phyloP scores from a whole-genome alignment of 2,329 filamentous ascomycete genomes.

The Botrytis cinerea region DNA sequence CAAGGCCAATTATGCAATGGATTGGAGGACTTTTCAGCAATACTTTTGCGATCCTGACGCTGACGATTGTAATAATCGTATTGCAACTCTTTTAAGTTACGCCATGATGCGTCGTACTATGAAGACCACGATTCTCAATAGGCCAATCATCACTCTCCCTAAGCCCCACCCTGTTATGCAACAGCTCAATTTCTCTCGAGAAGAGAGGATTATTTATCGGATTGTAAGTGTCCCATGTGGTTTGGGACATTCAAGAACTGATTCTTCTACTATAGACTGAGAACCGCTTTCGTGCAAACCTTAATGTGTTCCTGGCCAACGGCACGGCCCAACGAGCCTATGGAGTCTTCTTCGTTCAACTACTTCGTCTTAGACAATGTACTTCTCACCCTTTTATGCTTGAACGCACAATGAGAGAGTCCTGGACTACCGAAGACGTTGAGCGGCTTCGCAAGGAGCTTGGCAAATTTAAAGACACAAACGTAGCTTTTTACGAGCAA shows the following conservation, averaged over 20 bases:
- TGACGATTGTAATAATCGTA: slow-evolving; percentile 31
- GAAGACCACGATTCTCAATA: slow-evolving; percentile 52
- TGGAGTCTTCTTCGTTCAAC: slow-evolving; percentile 37
- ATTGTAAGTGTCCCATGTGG: slow-evolving; percentile 49
- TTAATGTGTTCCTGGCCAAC: slow-evolving; percentile 35
- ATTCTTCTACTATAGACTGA: slow-evolving; percentile 43
- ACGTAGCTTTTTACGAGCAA: slow-evolving; percentile 37
- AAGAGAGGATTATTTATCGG: slow-evolving; percentile 56
- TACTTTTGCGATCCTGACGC: slow-evolving; percentile 39
- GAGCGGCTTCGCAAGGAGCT: slow-evolving; percentile 28
- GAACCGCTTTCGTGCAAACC: slow-evolving; percentile 36
- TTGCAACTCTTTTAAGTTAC: slow-evolving; percentile 34
- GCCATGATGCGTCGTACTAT: slow-evolving; percentile 60
- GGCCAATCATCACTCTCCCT: slow-evolving; percentile 56
- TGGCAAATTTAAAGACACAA: slow-evolving; percentile 11
- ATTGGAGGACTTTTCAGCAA: slow-evolving; percentile 36
- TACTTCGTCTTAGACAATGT: slow-evolving; percentile 41
- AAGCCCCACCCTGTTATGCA: slow-evolving; percentile 47
- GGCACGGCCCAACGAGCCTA: slow-evolving; percentile 34
- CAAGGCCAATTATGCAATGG: slow-evolving; percentile 36
- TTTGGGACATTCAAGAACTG: slow-evolving; percentile 23
- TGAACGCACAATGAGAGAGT: slow-evolving; percentile 39
- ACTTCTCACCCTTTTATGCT: slow-evolving; percentile 41
- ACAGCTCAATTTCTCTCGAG: slow-evolving; percentile 51
- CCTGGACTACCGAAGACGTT: slow-evolving; percentile 39